phyloP scores from a whole-genome alignment of 2,329 filamentous ascomycete genomes.

The Mycogone perniciosa region DNA sequence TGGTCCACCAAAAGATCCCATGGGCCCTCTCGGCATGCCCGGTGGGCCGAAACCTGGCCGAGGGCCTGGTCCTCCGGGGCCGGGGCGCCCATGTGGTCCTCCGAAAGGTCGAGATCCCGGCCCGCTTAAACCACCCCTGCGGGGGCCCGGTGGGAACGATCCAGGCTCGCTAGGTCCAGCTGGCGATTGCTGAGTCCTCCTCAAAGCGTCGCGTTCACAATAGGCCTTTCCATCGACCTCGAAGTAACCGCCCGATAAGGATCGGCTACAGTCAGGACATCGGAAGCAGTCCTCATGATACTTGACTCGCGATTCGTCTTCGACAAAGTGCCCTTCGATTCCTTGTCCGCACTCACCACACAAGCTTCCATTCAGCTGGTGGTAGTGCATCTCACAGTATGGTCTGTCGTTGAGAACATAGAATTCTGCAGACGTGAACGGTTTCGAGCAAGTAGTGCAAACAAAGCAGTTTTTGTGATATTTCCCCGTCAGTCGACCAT shows the following conservation, averaged over 20 bases:
- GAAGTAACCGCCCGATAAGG: slow-evolving; percentile 80
- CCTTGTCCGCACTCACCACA: slow-evolving; percentile 74
- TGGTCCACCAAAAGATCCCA: slow-evolving; percentile 13
- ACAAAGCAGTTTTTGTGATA: slow-evolving; percentile 96
- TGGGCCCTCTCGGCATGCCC: slow-evolving; percentile 9
- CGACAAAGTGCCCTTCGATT: slow-evolving; percentile 90
- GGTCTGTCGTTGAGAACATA: slow-evolving; percentile 85
- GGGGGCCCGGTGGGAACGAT: slow-evolving; percentile 13
- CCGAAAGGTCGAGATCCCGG: background rate
- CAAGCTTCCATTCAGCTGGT: slow-evolving; percentile 80
- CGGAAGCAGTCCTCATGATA: slow-evolving; percentile 85
- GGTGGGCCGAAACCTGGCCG: slow-evolving; percentile 10
- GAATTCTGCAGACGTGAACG: slow-evolving; percentile 83
- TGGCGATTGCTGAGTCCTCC: slow-evolving; percentile 36
- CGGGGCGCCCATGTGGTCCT: slow-evolving; percentile 1
- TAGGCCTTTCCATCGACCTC: slow-evolving; percentile 75
- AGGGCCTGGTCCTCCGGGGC: slow-evolving; percentile 7
- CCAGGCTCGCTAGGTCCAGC: slow-evolving; percentile 11
- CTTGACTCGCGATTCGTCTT: slow-evolving; percentile 71
- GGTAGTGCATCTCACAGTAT: slow-evolving; percentile 89
- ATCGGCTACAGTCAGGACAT: slow-evolving; percentile 69
- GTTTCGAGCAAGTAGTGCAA: slow-evolving; percentile 72
- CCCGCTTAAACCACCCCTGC: background rate
- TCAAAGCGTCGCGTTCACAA: slow-evolving; percentile 80
- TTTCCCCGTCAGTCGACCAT: slow-evolving; percentile 82